These are phyloP conservation scores for Solanum dulcamara DNA, from an alignment of 257 asterid genomes.

Conservation along the genomic window DNA sequence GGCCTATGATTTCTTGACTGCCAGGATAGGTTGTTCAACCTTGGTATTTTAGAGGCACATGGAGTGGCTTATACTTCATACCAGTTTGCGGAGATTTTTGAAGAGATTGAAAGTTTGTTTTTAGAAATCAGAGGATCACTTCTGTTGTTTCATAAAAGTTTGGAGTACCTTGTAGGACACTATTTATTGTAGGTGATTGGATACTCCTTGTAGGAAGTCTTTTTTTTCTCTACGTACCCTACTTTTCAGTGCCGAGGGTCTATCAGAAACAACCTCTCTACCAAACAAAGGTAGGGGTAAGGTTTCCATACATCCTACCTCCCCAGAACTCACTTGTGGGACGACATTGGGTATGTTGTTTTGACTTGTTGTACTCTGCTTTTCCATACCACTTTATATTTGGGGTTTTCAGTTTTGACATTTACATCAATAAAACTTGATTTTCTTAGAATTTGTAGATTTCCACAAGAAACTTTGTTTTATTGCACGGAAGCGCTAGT, in stretches of 20 bases:
- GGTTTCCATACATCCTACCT: not conserved
- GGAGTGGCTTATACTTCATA: too few relatives aligned
- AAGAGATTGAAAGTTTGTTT: not conserved
- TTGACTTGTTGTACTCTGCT: not conserved
- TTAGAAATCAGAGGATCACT: not conserved
- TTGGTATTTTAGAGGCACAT: too few relatives aligned
- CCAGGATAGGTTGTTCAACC: too few relatives aligned
- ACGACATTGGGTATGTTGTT: not conserved
- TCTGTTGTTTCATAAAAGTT: not conserved
- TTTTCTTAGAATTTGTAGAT: not conserved
- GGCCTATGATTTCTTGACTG: too few relatives aligned
- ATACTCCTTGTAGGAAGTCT: not conserved
- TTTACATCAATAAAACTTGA: not conserved
- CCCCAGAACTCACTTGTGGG: not conserved
- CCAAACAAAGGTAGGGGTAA: not conserved
- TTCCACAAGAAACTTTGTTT: not conserved
- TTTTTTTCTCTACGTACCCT: not conserved
- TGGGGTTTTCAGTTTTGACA: not conserved
- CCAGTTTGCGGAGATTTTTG: too few relatives aligned
- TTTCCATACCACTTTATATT: not conserved
- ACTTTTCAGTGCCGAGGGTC: not conserved
- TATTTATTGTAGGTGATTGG: not conserved
- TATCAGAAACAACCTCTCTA: not conserved
- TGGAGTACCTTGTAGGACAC: not conserved
- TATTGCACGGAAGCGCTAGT: not conserved